Evolutionary conservation across 805 yeast genomes (phyloP), one percentile per base, ranked within the genome.

Genomic region (Metschnikowia henanensis): DNA sequence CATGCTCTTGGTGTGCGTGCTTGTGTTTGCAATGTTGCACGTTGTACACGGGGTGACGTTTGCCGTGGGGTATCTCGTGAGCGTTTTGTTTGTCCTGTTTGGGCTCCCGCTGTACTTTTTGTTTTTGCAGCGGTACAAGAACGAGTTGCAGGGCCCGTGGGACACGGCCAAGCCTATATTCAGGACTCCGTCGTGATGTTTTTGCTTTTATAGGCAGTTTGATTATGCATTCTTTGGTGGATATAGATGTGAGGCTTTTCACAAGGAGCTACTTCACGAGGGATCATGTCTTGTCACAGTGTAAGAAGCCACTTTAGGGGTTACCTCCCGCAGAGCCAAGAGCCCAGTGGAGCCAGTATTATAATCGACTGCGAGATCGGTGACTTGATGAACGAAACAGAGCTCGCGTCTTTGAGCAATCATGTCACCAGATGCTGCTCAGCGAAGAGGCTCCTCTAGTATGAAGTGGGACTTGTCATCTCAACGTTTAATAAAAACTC

Each of bases 321-420:
- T 29, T 60, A 59, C 30, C 68, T 72, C n/a, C 72, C 67, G 0
- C 47, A 65, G 18, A 66, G 69, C 12, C 90, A 83, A 57, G 53
- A 50, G 2, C 64, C 64, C 10, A 70, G 81, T 2, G 80, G 76
- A 0, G 73, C 80, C 7, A 66, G 61, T 5, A 71, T 91, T 20
- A 68, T 91, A n/a, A 59, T 91, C 50, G 99, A 92, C 64, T 92
- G 99, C 65, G 86, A 77, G 13, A 94, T 92, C 62, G 98, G 94
- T 58, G 94, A 87, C 35, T 59, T 86, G 56, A 94, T 94, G 99
- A 79, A 76, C 29, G 87, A 82, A 16, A 83, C 83, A 52, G 83
- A 79, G 48, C 70, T 79, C 35, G 77, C 77, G 2, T 87, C 96
- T 17, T 64, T 92, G 58, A 78, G 89, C 6, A 77, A 81, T 39